These are phyloP conservation scores for Apodospora peruviana DNA, from an alignment of 495 filamentous ascomycete genomes.

Conservation along the genomic window DNA sequence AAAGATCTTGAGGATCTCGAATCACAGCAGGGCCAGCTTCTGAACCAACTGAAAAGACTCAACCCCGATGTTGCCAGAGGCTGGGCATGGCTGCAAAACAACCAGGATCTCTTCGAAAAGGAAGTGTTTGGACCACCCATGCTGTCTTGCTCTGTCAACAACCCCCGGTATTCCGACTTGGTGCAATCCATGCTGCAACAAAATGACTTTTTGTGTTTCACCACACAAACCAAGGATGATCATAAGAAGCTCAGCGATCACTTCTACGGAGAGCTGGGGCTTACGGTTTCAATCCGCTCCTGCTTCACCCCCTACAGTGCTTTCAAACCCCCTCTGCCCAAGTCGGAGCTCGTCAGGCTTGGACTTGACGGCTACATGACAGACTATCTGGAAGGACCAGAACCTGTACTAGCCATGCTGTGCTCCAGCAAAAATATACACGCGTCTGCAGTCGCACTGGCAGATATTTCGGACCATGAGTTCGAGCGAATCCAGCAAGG, in stretches of 20 bases:
- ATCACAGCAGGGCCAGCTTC: conserved; percentile 72
- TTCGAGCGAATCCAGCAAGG: conserved; percentile 50
- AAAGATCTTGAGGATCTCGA: conserved; percentile 55
- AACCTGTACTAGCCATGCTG: conserved; percentile 80
- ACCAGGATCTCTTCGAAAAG: conserved; percentile 68
- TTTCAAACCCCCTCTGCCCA: conserved; percentile 52
- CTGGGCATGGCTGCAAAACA: conserved; percentile 75
- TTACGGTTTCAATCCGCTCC: conserved; percentile 62
- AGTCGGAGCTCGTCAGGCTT: conserved; percentile 42
- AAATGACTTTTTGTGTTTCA: conserved; percentile 67
- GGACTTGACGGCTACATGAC: conserved; percentile 78
- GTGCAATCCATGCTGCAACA: conserved; percentile 65
- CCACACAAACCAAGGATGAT: conserved; percentile 65
- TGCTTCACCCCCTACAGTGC: conserved; percentile 41
- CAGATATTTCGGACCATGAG: conserved; percentile 58
- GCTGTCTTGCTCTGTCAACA: conserved; percentile 73
- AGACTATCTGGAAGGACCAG: conserved; percentile 74
- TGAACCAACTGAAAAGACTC: conserved; percentile 50
- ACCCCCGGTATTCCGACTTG: conserved; percentile 64
- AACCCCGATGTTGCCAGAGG: conserved; percentile 59
- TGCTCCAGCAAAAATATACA: conserved; percentile 64
- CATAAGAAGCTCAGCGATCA: conserved; percentile 61
- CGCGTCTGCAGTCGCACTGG: conserved; percentile 55
- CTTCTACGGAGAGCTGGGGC: conserved; percentile 46
- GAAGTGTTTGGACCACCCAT: conserved; percentile 82